Conservation (phyloP, 345 rosid genomes). For the Excoecaria agallocha region DNA sequence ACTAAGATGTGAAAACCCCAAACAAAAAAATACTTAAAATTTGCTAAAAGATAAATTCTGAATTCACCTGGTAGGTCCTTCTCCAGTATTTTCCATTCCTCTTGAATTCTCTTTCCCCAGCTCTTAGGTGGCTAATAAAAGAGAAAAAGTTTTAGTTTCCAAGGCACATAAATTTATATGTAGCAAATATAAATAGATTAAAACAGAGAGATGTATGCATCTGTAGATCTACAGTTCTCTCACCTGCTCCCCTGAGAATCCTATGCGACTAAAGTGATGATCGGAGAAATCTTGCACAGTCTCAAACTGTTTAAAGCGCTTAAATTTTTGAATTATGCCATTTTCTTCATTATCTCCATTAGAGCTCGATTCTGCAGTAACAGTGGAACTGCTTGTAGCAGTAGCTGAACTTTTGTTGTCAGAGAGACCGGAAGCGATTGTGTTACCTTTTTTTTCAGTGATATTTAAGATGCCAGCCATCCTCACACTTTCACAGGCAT, state of each 20-base stretch:
- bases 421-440: constrained; percentile 4
- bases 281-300: constrained; percentile 52
- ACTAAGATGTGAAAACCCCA: background rate
- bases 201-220: constrained; percentile 6
- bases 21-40: background rate
- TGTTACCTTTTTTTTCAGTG: constrained; percentile 1
- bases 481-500: constrained; percentile 19
- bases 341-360: constrained; percentile 19
- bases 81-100: constrained; percentile 55
- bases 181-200: background rate
- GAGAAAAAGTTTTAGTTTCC: background rate
- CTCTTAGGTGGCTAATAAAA: constrained; percentile 33
- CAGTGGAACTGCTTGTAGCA: constrained; percentile 28
- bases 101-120: constrained; percentile 53
- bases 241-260: constrained; percentile 25
- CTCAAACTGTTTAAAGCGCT: constrained; percentile 45
- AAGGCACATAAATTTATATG: background rate
- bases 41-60: background rate
- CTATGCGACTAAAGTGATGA: constrained; percentile 38
- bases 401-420: constrained; percentile 21
- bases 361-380: constrained; percentile 26
- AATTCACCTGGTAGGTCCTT: constrained; percentile 51
- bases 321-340: constrained; percentile 18
- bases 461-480: constrained; percentile 6
- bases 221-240: constrained; percentile 3